A percentile compares a stretch with the other conserved stretches of the same genome.
These are phyloP conservation scores for Dictyostelium brefeldianum DNA, from an alignment of 78 protist genomes.

Conservation along the genomic window DNA sequence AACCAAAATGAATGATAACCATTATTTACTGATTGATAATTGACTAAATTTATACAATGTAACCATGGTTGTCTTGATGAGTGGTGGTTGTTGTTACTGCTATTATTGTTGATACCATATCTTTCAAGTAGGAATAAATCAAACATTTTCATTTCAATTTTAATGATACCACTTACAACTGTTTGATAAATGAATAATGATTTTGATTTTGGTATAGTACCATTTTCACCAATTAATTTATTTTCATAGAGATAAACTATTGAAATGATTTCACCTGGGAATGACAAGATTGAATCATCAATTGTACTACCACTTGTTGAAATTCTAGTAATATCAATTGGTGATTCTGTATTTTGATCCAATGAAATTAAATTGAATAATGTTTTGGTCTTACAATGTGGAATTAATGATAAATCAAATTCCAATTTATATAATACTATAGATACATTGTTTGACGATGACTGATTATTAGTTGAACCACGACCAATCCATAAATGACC, in stretches of 20 bases:
- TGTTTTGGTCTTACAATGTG: background rate
- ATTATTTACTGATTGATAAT: background rate
- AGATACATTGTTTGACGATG: background rate
- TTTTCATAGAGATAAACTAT: constrained; percentile 3
- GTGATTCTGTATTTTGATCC: constrained; percentile 1
- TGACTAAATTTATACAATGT: background rate
- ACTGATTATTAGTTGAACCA: constrained; percentile 14
- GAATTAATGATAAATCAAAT: background rate
- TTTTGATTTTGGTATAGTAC: constrained; percentile 24
- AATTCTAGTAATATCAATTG: background rate
- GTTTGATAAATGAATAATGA: constrained; percentile 31
- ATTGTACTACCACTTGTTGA: too few species aligned
- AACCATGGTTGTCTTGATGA: background rate
- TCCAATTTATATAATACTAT: background rate
- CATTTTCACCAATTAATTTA: background rate
- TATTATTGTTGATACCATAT: background rate
- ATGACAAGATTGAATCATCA: too few species aligned
- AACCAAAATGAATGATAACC: constrained; percentile 36
- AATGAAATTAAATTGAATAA: background rate
- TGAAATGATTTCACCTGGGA: constrained; percentile 5
- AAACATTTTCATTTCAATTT: constrained; percentile 20
- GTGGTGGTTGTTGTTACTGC: too few species aligned
- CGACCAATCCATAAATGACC: constrained; percentile 69
- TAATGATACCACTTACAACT: background rate
- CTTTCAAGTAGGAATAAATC: constrained; percentile 42